Conservation (phyloP, 805 yeast genomes). For the Candida suzukii region DNA sequence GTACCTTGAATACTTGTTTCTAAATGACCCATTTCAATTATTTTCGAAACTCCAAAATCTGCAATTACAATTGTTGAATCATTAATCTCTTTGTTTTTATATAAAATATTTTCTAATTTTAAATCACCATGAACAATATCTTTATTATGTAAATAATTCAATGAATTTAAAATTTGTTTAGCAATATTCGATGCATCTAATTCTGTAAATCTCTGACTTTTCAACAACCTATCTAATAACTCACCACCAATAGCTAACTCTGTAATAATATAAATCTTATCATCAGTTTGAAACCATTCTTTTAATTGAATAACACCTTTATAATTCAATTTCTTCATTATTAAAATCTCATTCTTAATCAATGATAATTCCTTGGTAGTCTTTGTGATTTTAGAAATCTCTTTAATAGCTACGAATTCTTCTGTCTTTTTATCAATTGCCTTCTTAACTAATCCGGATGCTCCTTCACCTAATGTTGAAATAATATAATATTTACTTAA, state of each 20-base stretch:
- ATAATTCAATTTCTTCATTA: conserved; percentile 59
- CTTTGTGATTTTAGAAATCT: background rate
- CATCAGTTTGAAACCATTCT: conserved; percentile 85
- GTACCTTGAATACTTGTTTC: conserved; percentile 41
- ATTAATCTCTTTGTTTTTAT: conserved; percentile 40
- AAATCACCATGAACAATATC: conserved; percentile 72
- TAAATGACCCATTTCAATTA: conserved; percentile 30
- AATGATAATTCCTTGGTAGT: background rate
- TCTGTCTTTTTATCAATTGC: background rate
- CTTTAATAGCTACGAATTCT: background rate
- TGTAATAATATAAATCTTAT: conserved; percentile 81
- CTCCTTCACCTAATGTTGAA: conserved; percentile 1
- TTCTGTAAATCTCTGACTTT: conserved; percentile 74
- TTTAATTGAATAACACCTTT: conserved; percentile 76
- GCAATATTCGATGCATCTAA: conserved; percentile 67
- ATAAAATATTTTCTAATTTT: conserved; percentile 70
- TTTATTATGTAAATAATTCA: conserved; percentile 60
- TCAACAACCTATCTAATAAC: conserved; percentile 73
- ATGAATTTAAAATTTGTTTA: conserved; percentile 62
- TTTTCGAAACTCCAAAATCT: conserved; percentile 84
- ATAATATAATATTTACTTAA: background rate
- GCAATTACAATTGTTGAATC: conserved; percentile 72
- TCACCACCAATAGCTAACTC: conserved; percentile 93
- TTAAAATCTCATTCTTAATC: conserved; percentile 45
- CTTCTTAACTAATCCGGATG: background rate